Conservation (phyloP, 106 monocot genomes). For the Phalaenopsis aphrodite region DNA sequence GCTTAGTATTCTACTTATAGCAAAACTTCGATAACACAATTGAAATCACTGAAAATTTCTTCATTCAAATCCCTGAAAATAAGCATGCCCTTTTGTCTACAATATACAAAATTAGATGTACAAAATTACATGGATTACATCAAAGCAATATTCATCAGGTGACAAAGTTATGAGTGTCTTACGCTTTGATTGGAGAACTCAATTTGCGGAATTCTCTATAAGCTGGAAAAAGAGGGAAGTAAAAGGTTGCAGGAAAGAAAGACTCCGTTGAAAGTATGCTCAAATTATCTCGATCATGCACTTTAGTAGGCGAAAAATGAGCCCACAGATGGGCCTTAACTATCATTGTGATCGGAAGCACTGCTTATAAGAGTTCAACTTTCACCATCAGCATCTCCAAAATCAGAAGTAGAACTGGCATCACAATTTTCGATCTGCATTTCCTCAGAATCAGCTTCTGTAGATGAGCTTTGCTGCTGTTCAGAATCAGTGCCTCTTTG, state of each 20-base stretch:
- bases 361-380: constrained; percentile 5
- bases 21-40: not conserved
- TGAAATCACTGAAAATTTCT: not conserved
- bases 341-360: not conserved
- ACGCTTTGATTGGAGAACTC: not conserved
- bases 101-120: not conserved
- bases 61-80: not conserved
- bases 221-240: not conserved
- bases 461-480: not conserved
- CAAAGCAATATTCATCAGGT: not conserved
- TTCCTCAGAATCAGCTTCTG: constrained; percentile 41
- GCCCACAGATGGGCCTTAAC: not conserved
- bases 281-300: too few species aligned
- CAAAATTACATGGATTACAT: not conserved
- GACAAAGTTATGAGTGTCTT: not conserved
- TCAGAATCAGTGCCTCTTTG: constrained; percentile 19
- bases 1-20: not conserved
- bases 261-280: too few species aligned
- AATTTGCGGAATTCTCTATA: not conserved
- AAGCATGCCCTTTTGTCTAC: not conserved
- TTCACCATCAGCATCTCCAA: constrained; percentile 18
- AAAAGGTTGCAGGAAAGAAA: not conserved
- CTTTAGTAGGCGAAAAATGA: not conserved
- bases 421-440: constrained; percentile 46
- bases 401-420: constrained; percentile 38